Percentiles rank a stretch among this genome's conserved stretches.
phyloP scores from a whole-genome alignment of 78 protist species.

The slime mould (Dictyostelium discoideum) region DNA sequence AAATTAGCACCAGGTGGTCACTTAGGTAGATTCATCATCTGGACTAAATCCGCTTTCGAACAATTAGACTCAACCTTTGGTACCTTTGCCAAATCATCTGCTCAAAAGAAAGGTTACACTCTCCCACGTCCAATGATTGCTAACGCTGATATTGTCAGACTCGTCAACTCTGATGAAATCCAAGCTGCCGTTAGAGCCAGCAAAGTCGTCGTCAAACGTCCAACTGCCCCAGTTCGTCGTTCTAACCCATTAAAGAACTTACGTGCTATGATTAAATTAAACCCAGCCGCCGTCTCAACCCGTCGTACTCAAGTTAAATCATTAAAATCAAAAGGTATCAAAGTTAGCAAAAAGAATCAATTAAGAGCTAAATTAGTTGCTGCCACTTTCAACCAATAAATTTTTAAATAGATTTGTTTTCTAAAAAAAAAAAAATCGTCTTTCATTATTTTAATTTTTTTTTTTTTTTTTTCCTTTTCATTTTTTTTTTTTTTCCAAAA shows the following conservation, averaged over 20 bases:
- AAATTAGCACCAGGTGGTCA: constrained; percentile 99
- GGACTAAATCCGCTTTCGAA: constrained; percentile 99
- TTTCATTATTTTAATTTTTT: neutral
- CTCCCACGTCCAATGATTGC: constrained; percentile 95
- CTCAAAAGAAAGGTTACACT: constrained; percentile 88
- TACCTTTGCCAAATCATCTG: constrained; percentile 59
- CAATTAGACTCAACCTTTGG: constrained; percentile 94
- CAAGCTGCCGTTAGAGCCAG: constrained; percentile 88
- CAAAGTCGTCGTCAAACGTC: constrained; percentile 24
- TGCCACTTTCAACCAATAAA: neutral
- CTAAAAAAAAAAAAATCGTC: neutral
- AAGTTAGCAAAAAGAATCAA: constrained; percentile 9
- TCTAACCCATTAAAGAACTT: constrained; percentile 95
- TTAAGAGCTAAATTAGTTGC: neutral
- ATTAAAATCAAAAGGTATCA: neutral
- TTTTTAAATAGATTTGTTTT: neutral
- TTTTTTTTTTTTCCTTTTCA: neutral
- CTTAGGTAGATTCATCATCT: constrained; percentile 99
- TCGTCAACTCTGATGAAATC: constrained; percentile 98
- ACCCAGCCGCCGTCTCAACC: constrained; percentile 91
- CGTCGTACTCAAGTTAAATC: constrained; percentile 11
- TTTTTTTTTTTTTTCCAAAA: neutral
- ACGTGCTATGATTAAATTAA: constrained; percentile 85
- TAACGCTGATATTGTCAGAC: constrained; percentile 96
- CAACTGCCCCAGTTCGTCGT: constrained; percentile 45